Base-by-base conservation (phyloP, 1,284 basidiomycete species). In the Microbotryum lychnidis-dioicae region DNA sequence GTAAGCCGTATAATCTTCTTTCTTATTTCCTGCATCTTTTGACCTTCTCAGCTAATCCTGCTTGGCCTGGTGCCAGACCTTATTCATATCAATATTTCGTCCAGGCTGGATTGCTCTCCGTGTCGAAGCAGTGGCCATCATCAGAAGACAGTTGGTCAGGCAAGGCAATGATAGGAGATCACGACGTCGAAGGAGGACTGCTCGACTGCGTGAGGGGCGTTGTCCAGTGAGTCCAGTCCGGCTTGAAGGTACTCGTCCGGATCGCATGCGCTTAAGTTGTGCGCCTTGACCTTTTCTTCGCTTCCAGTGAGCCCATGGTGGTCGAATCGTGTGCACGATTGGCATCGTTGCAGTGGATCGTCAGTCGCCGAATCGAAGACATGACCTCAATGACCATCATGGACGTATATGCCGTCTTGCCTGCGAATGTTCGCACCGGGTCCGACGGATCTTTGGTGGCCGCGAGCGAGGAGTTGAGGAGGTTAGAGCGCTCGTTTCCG, bases 391-490 rank as follows among this genome's bases (percentile, higher is more conserved):
- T 44, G 37, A 20, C 21, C n/a, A 5, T 45, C 16, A 58, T 50
- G 12, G 61, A 63, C 21, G 56, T 63, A 7, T 66, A 50, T 23
- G 61, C 50, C 25, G 54, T 63, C 16, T 21, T 62, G 23, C 58
- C 61, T n/a, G 33, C 46, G 20, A 49, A 44, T 21, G 44, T 45
- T 14, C 37, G 37, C 16, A 42, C 37, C 16, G 57, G 60, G 4
- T 49, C 52, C 31, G 63, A 65, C 18, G 21, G 56, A 20, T 55
- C 51, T 8, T 33, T 66, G 8, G 50, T 66, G 18, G 64, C 60
- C 7, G 61, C 64, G 8, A 62, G 50, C 18, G 64, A 66, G 44
- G 64, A 66, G 64, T 25, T 61, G 46, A 48, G 61, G 31, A 48
- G 37, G 50, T 12, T 66, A 4, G 37, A 50, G n/a, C 10, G 54